Base-by-base conservation (phyloP, 352 stramenopile genomes). In the Poterioochromonas sp. region DNA sequence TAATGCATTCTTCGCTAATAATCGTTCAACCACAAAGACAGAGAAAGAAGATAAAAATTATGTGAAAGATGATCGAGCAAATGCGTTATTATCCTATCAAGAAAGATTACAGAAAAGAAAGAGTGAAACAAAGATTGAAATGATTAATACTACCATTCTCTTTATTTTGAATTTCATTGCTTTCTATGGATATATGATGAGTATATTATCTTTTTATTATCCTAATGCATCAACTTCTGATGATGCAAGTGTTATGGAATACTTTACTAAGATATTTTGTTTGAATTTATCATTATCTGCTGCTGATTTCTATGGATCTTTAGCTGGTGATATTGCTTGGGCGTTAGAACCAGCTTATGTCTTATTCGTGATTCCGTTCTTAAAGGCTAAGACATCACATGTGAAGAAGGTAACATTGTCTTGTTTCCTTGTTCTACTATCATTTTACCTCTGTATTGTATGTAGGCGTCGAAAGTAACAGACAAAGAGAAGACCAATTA, bases 131-230 rank as follows among this genome's bases (percentile, higher is more conserved):
- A n/a, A n/a, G n/a, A n/a, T n/a, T n/a, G n/a, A n/a, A n/a, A n/a
- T n/a, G n/a, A n/a, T n/a, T n/a, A n/a, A n/a, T n/a, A 11, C 63
- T 22, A 15, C 15, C 1, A 26, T 71, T 18, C 11, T n/a, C 15
- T 44, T 71, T 11, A 2, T 71, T 49, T 58, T 74, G 18, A 74
- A 74, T 34, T 1, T 34, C 2, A 53, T 74, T 40, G 65, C 65
- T 12, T 29, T 35, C 53, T 74, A 74, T 54, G 65, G 65, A 18
- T 74, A 74, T 35, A 26, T 74, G 3, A 32, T 74, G 37, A n/a
- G 12, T 40, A 37, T 51, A 1, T 74, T 74, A 26, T 32, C 65
- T 18, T 74, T 74, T 37, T 74, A 60, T 35, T 51, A 54, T 40
- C 41, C 65, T 26, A 2, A 74, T 2, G 15, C 15, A 26, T 68